These are phyloP conservation scores for Xylariaceae sp. DNA, from an alignment of 2,329 filamentous ascomycete species.

Conservation along the genomic window DNA sequence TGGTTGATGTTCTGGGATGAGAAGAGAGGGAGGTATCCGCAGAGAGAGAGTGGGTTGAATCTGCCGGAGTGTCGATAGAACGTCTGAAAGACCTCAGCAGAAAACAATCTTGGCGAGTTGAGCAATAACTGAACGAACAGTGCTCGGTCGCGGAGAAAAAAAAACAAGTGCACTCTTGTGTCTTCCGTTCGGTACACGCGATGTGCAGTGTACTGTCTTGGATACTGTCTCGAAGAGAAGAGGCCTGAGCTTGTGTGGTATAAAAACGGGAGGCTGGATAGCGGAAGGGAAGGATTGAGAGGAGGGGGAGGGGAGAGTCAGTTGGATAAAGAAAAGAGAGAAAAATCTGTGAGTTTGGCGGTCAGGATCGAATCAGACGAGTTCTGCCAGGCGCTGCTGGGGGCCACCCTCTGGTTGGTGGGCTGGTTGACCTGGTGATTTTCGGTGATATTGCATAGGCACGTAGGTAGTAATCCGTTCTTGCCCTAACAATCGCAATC, in stretches of 20 bases:
- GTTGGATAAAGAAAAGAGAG: not conserved
- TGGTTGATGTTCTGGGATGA: not conserved
- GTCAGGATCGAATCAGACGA: conserved; percentile 7
- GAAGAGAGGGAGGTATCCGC: not conserved
- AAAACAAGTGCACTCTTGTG: not conserved
- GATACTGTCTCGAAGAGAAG: not conserved
- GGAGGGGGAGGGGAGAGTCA: conserved; percentile 1
- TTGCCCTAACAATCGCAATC: too few relatives aligned
- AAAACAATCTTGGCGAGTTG: not conserved
- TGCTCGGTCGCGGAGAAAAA: not conserved
- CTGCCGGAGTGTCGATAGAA: too few relatives aligned
- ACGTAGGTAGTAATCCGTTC: too few relatives aligned
- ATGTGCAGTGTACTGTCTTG: not conserved
- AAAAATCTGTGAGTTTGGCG: conserved; percentile 17
- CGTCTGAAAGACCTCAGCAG: not conserved
- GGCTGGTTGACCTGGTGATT: conserved; percentile 20
- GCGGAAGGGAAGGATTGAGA: not conserved
- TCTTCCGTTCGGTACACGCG: not conserved
- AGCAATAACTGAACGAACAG: not conserved
- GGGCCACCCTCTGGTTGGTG: not conserved
- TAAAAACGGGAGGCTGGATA: not conserved
- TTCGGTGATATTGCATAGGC: not conserved
- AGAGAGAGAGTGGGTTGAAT: too few relatives aligned
- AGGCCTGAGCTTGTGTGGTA: not conserved
- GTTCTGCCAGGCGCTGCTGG: not conserved